These are phyloP conservation scores for Microthyrium microscopicum DNA, from an alignment of 2,329 filamentous ascomycete genomes.

Conservation along the genomic window DNA sequence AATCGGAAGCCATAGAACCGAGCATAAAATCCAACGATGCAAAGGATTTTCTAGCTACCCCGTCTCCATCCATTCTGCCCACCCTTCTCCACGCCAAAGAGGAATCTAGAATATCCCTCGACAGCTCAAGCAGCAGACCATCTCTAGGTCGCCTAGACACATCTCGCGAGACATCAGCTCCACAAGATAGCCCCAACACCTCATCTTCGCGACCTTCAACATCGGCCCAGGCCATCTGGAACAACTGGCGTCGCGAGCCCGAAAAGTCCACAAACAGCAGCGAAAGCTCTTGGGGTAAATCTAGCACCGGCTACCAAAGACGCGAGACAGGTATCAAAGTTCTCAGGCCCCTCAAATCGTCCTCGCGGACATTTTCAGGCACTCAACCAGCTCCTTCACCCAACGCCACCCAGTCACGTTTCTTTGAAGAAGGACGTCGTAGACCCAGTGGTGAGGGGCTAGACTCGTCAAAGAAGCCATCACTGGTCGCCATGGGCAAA, in stretches of 20 bases:
- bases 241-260: constrained; percentile 30
- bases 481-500: constrained; percentile 18
- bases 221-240: constrained; percentile 27
- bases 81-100: too few species aligned
- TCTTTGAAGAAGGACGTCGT: constrained; percentile 32
- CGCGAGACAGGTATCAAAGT: constrained; percentile 74
- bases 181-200: too few species aligned
- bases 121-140: too few species aligned
- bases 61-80: too few species aligned
- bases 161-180: constrained; percentile 11
- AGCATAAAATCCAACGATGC: not conserved
- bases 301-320: constrained; percentile 46
- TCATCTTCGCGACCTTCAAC: constrained; percentile 15
- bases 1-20: too few species aligned
- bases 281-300: constrained; percentile 3
- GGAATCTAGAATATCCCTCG: too few species aligned
- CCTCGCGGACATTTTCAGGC: constrained; percentile 29
- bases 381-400: constrained; percentile 19
- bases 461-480: constrained; percentile 13
- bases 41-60: not conserved
- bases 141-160: not conserved
- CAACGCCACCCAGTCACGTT: constrained; percentile 24
- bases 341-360: constrained; percentile 58
- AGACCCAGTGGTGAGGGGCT: constrained; percentile 10
- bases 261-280: constrained; percentile 15